These are phyloP conservation scores for Yamadazyma sp. DNA, from an alignment of 1,139 yeast genomes.

Conservation along the genomic window DNA sequence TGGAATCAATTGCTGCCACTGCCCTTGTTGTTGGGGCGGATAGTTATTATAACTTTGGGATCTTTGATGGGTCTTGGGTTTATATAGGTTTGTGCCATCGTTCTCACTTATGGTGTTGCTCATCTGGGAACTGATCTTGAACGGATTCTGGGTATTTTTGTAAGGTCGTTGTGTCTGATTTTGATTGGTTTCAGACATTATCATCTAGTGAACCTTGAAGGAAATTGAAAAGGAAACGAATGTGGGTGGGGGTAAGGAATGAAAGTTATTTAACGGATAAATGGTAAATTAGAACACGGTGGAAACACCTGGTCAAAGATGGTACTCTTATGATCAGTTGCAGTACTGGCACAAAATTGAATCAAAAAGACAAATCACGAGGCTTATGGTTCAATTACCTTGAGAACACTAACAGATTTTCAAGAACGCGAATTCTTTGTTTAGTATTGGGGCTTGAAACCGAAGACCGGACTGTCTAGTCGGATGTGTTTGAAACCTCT, in stretches of 20 bases:
- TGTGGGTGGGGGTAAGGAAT: conserved; percentile 1
- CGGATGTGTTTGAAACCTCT: no score
- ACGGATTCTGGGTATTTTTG: conserved; percentile 1
- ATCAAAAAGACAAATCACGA: not conserved
- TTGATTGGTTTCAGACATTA: conserved; percentile 9
- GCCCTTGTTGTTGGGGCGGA: conserved; percentile 5
- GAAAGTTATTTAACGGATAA: not conserved
- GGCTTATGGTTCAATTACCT: not conserved
- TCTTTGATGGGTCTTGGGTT: conserved; percentile 12
- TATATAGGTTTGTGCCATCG: not conserved
- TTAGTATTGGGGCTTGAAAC: no score
- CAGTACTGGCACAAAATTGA: not conserved
- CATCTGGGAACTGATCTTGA: conserved; percentile 3
- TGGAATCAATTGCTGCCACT: conserved; percentile 23
- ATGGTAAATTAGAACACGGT: not conserved
- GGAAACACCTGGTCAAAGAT: no score
- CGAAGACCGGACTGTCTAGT: no score
- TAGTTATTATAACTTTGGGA: conserved; percentile 13
- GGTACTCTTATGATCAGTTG: no score
- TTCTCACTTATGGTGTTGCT: conserved; percentile 1
- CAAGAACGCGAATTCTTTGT: no score
- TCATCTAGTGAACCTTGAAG: conserved; percentile 1
- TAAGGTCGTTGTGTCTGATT: conserved; percentile 5
- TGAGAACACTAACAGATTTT: not conserved
- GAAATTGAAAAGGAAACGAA: conserved; percentile 1